Evolutionary conservation across 2,329 filamentous ascomycete genomes (phyloP), one percentile per base, ranked within the genome.

Genomic region (Septoria linicola): DNA sequence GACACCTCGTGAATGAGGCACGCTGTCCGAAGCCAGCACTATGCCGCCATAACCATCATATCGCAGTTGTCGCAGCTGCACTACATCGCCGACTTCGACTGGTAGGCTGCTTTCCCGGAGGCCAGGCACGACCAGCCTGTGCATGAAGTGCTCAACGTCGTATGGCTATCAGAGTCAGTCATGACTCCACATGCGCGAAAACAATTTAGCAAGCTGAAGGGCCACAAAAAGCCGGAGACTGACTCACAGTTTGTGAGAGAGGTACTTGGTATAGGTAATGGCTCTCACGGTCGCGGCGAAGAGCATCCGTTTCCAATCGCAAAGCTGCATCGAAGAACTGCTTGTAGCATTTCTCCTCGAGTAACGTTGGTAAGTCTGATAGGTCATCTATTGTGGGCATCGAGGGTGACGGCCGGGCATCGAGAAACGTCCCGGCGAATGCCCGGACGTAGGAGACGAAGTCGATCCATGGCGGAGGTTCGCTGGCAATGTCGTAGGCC

Each of bases 21-120:
- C 34, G 13, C 37, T 48, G 5, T 44, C 44, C 3, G 50, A 48
- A 36, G 32, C 42, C 8, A 41, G 20, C 5, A 48, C 39, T 11
- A 51, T 34, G 14, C 39, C 21, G 20, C 59, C 54, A 14, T 25
- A 16, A 7, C 14, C 14, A 41, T 57, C 54, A 20, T 62, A 57
- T 4, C 50, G 51, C 3, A 64, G 36, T 41, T 60, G 62, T 14
- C 61, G 57, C 13, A 63, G 14, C 13, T 53, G 51, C 3, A 64
- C 59, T 3, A 59, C 43, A 35, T 64, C 62, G 7, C 62, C 58
- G 10, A 59, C 41, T 44, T 62, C 60, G n/a, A 63, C 39, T 16
- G 50, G 54, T 8, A 60, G 49, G 47, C 47, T 59, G 4, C 34
- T 25, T 49, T 62, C 59, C 8, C 60, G 56, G 5, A 64, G 51